A percentile compares a stretch with the other conserved stretches of the same genome.
These are phyloP conservation scores for Wickerhamomyces pijperi DNA, from an alignment of 805 yeast genomes.

Conservation along the genomic window DNA sequence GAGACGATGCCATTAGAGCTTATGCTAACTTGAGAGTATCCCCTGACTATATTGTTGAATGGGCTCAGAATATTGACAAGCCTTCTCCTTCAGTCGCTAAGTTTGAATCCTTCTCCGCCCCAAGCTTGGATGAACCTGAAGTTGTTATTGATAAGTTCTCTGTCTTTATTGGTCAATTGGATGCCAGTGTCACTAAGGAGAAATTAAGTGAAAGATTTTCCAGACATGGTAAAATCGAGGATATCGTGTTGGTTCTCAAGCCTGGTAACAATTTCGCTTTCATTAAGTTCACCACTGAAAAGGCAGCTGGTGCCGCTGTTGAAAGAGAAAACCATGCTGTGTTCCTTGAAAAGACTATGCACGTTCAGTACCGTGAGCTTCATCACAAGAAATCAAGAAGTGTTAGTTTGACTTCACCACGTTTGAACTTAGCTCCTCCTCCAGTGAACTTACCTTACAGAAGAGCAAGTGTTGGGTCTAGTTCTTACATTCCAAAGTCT, in stretches of 20 bases:
- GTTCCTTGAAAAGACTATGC: conserved; percentile 64
- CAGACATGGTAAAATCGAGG: conserved; percentile 54
- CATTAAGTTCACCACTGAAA: conserved; percentile 49
- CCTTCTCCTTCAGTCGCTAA: conserved; percentile 19
- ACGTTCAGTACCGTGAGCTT: conserved; percentile 72
- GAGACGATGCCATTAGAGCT: conserved; percentile 84
- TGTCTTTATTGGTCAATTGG: conserved; percentile 72
- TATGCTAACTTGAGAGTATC: conserved; percentile 56
- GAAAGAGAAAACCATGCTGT: conserved; percentile 77
- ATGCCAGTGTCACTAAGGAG: conserved; percentile 39
- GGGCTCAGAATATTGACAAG: conserved; percentile 78
- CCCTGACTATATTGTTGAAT: conserved; percentile 51
- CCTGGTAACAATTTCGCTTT: conserved; percentile 56
- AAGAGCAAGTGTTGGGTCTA: conserved; percentile 22
- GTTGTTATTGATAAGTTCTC: conserved; percentile 56
- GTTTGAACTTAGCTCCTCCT: conserved; percentile 63
- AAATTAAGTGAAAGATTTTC: conserved; percentile 48
- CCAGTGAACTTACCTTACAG: conserved; percentile 55
- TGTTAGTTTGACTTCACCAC: conserved; percentile 21
- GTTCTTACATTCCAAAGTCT: background rate
- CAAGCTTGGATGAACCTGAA: conserved; percentile 15
- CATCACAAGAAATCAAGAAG: conserved; percentile 19
- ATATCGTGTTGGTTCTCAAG: conserved; percentile 42
- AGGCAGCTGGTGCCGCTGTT: conserved; percentile 78
- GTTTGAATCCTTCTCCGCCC: background rate